A percentile compares a stretch with the other conserved stretches of the same genome.
phyloP scores from a whole-genome alignment of 225 moss, liverwort and hornwort species.

The Polytrichum formosum region DNA sequence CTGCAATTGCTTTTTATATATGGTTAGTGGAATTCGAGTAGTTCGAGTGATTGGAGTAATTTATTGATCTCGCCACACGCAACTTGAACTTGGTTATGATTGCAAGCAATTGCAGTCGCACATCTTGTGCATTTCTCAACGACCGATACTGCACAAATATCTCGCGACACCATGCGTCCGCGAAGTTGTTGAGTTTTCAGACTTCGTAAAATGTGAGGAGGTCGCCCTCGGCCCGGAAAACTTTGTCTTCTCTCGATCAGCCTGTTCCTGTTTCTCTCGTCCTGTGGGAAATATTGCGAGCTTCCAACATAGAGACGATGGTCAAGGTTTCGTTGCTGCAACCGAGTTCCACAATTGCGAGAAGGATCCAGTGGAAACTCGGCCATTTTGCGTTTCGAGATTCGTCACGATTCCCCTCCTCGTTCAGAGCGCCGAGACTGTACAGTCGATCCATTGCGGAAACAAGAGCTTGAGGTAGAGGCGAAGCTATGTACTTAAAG shows the following conservation, averaged over 20 bases:
- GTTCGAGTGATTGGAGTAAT: constrained; percentile 1
- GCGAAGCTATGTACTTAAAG: neutral
- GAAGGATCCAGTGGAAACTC: constrained; percentile 7
- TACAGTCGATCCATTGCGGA: constrained; percentile 14
- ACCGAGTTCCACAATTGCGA: constrained; percentile 5
- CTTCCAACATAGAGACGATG: constrained; percentile 9
- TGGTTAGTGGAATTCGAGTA: neutral
- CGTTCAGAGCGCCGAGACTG: constrained; percentile 8
- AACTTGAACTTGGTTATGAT: constrained; percentile 3
- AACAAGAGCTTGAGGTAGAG: constrained; percentile 3
- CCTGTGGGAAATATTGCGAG: constrained; percentile 8
- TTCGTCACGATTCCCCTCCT: constrained; percentile 9
- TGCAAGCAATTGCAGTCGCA: constrained; percentile 5
- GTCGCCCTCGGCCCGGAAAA: constrained; percentile 6
- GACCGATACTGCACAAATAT: constrained; percentile 13
- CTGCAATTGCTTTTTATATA: constrained; percentile 5
- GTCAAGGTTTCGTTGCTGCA: constrained; percentile 12
- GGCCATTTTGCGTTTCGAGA: constrained; percentile 7
- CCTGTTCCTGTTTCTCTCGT: constrained; percentile 9
- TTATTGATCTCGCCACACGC: neutral
- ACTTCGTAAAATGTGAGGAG: constrained; percentile 6
- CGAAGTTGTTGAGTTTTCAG: constrained; percentile 12
- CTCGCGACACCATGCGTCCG: constrained; percentile 6
- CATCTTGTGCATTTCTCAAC: neutral
- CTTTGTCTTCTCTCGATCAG: neutral